Evolutionary conservation across 306 rosid species (phyloP).

Genomic region (cucumber (Cucumis sativus)): Cucumber_9930_V3 NC_026659.2:27169501-27170000

Average conservation of each 20-base stretch:
- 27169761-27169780: not conserved
- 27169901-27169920: not conserved
- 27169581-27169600: not conserved
- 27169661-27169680: not conserved
- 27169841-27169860: not conserved
- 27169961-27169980: not conserved
- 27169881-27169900: not conserved
- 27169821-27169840: not conserved
- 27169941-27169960: not conserved
- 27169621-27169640: not conserved
- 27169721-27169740: not conserved
- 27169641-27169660: not conserved
- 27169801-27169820: not conserved
- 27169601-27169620: not conserved
- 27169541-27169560: slow-evolving; percentile 3
- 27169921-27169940: not conserved
- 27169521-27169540: not conserved
- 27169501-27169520: slow-evolving; percentile 2
- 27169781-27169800: not conserved
- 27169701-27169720: not conserved
- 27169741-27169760: not conserved
- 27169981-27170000: not conserved
- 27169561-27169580: not conserved
- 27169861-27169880: not conserved
- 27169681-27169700: not conserved